Conservation (phyloP, 75 land plant species). For the Cunninghamia lanceolata region DNA sequence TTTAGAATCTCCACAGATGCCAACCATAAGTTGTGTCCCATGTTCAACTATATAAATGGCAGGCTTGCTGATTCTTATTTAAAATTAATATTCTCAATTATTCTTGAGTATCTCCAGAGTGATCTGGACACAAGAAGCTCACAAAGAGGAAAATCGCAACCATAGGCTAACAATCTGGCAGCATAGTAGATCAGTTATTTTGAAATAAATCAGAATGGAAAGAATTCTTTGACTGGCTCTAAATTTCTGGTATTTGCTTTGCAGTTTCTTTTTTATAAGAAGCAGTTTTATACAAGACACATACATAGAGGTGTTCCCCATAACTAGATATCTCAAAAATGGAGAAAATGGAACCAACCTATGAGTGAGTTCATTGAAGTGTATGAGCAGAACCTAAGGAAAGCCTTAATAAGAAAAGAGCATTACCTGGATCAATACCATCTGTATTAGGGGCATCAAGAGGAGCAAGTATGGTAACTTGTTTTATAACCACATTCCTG, state of each 20-base stretch:
- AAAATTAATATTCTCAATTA: not conserved
- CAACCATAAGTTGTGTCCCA: not conserved
- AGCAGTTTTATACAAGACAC: not conserved
- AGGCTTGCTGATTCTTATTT: not conserved
- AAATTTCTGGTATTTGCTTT: not conserved
- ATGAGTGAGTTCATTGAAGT: constrained; percentile 1
- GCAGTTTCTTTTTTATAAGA: not conserved
- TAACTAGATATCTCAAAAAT: not conserved
- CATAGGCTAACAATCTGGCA: not conserved
- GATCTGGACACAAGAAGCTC: not conserved
- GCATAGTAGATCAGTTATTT: not conserved
- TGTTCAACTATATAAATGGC: not conserved
- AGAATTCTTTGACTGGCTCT: not conserved
- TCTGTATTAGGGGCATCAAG: constrained; percentile 83
- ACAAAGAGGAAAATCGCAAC: not conserved
- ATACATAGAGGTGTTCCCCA: not conserved
- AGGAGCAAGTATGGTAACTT: constrained; percentile 80
- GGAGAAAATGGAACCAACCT: not conserved
- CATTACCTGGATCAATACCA: constrained; percentile 85
- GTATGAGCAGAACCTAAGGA: not conserved
- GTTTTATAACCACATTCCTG: constrained; percentile 72
- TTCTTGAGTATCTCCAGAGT: not conserved
- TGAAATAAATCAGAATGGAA: not conserved
- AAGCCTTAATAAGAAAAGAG: too few relatives aligned
- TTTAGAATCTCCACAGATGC: not conserved